Conservation (phyloP, 768 basidiomycete species). For the Chalciporus piperatus region DNA sequence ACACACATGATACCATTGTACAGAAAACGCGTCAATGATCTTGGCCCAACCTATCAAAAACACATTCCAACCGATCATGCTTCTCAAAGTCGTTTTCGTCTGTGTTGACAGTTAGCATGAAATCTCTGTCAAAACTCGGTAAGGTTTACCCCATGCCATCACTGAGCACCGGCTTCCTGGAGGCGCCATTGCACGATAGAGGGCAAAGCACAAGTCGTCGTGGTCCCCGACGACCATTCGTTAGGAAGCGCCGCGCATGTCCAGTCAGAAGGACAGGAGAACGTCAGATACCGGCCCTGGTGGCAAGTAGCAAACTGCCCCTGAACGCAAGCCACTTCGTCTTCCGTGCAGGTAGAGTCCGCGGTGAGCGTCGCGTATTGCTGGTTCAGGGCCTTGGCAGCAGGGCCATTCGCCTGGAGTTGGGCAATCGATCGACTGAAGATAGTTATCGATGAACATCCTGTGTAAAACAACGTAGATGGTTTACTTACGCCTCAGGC, state of each 20-base stretch:
- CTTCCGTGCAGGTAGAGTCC: slow-evolving; percentile 17
- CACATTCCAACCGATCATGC: too few relatives aligned
- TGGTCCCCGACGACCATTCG: slow-evolving; percentile 16
- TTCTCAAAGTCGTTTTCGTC: not conserved
- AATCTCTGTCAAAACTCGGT: too few relatives aligned
- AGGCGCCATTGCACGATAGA: slow-evolving; percentile 6
- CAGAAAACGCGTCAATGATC: too few relatives aligned
- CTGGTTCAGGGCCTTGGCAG: slow-evolving; percentile 23
- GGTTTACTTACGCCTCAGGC: too few relatives aligned
- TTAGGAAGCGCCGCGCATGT: slow-evolving; percentile 24
- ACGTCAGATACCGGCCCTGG: slow-evolving; percentile 10
- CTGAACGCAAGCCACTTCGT: slow-evolving; percentile 17
- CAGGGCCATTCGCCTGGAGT: slow-evolving; percentile 24
- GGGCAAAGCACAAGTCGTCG: slow-evolving; percentile 16
- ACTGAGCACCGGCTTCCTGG: slow-evolving; percentile 4
- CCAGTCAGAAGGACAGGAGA: slow-evolving; percentile 13
- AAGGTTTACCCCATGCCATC: not conserved
- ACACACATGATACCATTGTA: too few relatives aligned
- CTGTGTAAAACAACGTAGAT: too few relatives aligned
- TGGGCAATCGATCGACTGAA: too few relatives aligned
- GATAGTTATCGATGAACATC: too few relatives aligned
- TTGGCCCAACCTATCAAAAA: too few relatives aligned
- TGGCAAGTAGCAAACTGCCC: slow-evolving; percentile 19
- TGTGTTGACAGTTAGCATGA: too few relatives aligned
- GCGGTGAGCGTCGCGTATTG: slow-evolving; percentile 16